Evolutionary conservation across 805 yeast genomes (phyloP).

Genomic region (Blastobotrys americana): DNA sequence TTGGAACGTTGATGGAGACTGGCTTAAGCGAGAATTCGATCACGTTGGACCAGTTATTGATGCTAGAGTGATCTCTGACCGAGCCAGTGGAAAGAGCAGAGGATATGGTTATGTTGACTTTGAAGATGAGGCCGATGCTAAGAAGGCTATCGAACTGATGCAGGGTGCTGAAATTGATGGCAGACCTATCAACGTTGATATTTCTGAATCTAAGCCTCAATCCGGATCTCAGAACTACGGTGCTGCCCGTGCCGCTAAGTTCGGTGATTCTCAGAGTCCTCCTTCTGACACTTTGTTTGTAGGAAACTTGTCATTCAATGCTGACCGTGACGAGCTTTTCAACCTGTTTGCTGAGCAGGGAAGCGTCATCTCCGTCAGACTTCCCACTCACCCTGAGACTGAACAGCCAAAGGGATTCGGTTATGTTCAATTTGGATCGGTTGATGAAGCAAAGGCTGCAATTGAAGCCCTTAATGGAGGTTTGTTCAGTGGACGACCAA

Average conservation of each 20-base stretch:
- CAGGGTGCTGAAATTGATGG: constrained; percentile 97
- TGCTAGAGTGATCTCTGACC: constrained; percentile 92
- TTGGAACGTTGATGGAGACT: constrained; percentile 93
- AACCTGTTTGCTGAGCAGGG: constrained; percentile 72
- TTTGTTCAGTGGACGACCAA: constrained; percentile 83
- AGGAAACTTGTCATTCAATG: constrained; percentile 92
- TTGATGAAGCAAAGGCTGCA: constrained; percentile 89
- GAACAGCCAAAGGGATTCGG: constrained; percentile 99
- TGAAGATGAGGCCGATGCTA: constrained; percentile 66
- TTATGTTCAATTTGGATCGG: constrained; percentile 80
- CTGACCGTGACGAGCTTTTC: constrained; percentile 71
- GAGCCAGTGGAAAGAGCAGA: constrained; percentile 85
- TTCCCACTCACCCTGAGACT: constrained; percentile 98
- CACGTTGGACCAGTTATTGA: constrained; percentile 67
- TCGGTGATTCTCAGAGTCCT: constrained; percentile 81
- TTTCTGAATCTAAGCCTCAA: constrained; percentile 79
- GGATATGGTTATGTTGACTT: constrained; percentile 96
- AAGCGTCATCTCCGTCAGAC: constrained; percentile 77
- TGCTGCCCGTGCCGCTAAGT: constrained; percentile 77
- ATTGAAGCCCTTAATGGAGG: constrained; percentile 82
- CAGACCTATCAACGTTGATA: constrained; percentile 88
- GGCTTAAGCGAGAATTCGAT: constrained; percentile 85
- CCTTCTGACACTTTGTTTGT: constrained; percentile 95
- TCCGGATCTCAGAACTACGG: constrained; percentile 42
- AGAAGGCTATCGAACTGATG: constrained; percentile 73